A percentile compares a stretch with the other conserved stretches of the same genome.
Conservation (phyloP, 2,329 filamentous ascomycete genomes). For the Fusarium albidum region DNA sequence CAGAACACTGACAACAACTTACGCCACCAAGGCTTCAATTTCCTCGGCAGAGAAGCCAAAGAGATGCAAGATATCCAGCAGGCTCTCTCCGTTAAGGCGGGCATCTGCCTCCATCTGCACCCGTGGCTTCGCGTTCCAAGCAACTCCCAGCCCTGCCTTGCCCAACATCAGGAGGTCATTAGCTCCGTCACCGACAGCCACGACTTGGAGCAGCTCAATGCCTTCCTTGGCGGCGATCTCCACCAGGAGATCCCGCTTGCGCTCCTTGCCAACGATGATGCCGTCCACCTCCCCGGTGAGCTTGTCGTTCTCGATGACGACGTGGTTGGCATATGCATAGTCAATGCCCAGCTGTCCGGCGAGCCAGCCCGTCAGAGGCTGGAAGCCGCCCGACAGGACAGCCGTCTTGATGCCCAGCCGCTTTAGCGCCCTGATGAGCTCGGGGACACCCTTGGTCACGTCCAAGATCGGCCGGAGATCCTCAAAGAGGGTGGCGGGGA, state of each 20-base stretch:
- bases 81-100: slow-evolving; percentile 73
- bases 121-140: slow-evolving; percentile 84
- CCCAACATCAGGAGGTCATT: slow-evolving; percentile 85
- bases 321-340: slow-evolving; percentile 88
- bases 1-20: slow-evolving; percentile 12
- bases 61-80: slow-evolving; percentile 77
- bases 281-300: slow-evolving; percentile 78
- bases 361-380: slow-evolving; percentile 87
- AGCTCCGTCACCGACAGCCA: slow-evolving; percentile 83
- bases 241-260: slow-evolving; percentile 75
- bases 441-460: slow-evolving; percentile 81
- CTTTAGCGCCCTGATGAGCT: slow-evolving; percentile 78
- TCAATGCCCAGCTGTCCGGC: slow-evolving; percentile 83
- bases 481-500: slow-evolving; percentile 81
- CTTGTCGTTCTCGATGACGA: slow-evolving; percentile 67
- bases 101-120: slow-evolving; percentile 81
- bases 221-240: slow-evolving; percentile 75
- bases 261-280: slow-evolving; percentile 77
- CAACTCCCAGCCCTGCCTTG: slow-evolving; percentile 77
- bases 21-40: slow-evolving; percentile 41
- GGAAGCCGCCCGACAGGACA: slow-evolving; percentile 91
- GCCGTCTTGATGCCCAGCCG: slow-evolving; percentile 85
- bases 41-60: slow-evolving; percentile 77
- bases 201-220: slow-evolving; percentile 70
- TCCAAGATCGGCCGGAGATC: slow-evolving; percentile 78